phyloP scores from a whole-genome alignment of 225 moss, liverwort and hornwort genomes.

The Bryum argenteum region DNA sequence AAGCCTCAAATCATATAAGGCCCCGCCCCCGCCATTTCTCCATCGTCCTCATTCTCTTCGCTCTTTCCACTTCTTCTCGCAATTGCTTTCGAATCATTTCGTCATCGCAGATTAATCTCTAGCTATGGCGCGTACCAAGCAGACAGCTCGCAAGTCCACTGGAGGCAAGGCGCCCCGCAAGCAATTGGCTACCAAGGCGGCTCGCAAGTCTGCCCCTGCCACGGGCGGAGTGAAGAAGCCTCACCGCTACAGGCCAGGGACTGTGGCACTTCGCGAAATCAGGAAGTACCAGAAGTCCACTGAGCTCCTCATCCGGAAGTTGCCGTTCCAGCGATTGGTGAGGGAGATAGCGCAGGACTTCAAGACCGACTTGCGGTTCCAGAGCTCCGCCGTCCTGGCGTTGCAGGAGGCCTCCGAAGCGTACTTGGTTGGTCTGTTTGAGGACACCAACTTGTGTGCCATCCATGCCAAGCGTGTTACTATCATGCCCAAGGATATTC shows the following conservation, averaged over 20 bases:
- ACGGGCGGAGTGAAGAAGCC: conserved; percentile 44
- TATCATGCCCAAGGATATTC: conserved; percentile 40
- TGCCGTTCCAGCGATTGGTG: conserved; percentile 35
- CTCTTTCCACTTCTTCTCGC: too few species aligned
- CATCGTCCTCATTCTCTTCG: too few species aligned
- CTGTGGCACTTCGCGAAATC: conserved; percentile 37
- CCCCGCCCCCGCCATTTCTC: too few species aligned
- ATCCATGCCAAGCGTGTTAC: conserved; percentile 42
- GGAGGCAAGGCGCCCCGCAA: conserved; percentile 42
- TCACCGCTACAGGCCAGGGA: conserved; percentile 29
- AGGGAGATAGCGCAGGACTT: conserved; percentile 44
- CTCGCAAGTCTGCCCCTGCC: conserved; percentile 24
- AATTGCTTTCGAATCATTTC: too few species aligned
- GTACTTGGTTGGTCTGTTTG: conserved; percentile 33
- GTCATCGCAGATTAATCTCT: too few species aligned
- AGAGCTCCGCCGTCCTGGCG: conserved; percentile 41
- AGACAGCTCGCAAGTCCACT: conserved; percentile 35
- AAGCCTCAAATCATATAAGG: too few species aligned
- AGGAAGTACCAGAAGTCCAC: conserved; percentile 44
- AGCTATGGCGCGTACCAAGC: conserved; percentile 42
- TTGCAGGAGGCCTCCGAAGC: conserved; percentile 46
- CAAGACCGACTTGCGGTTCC: conserved; percentile 37
- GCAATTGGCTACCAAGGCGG: conserved; percentile 30
- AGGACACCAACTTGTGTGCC: conserved; percentile 38
- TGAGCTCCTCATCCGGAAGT: conserved; percentile 32